Percentiles rank a stretch among this genome's conserved stretches.
Conservation (phyloP, 768 basidiomycete genomes). For the Cystofilobasidium bisporidii region DNA sequence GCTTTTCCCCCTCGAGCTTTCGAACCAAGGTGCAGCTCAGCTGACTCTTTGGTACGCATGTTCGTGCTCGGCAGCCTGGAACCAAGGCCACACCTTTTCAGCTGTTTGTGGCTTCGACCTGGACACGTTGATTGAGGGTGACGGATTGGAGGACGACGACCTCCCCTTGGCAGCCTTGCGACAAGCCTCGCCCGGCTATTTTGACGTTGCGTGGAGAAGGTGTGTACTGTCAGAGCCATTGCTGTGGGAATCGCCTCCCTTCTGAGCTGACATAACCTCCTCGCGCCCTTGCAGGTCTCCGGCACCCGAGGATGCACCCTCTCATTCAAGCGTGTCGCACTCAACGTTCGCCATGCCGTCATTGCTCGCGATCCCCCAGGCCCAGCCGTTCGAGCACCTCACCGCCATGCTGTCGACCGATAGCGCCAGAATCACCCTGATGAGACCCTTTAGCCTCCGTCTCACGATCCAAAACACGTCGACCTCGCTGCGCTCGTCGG, state of each 20-base stretch:
- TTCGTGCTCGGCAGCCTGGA: constrained; percentile 3
- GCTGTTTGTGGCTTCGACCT: constrained; percentile 18
- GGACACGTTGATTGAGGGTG: neutral
- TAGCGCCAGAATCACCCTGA: constrained; percentile 46
- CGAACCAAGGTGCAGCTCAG: neutral
- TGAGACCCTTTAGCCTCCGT: constrained; percentile 35
- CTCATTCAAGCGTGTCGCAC: neutral
- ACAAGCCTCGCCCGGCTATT: constrained; percentile 16
- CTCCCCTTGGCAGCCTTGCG: neutral
- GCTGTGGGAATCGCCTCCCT: too few relatives aligned
- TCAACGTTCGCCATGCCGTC: constrained; percentile 15
- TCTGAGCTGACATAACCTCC: too few relatives aligned
- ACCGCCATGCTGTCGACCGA: constrained; percentile 37
- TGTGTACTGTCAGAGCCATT: too few relatives aligned
- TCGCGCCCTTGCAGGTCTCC: too few relatives aligned
- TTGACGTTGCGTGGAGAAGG: constrained; percentile 21
- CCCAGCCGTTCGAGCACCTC: constrained; percentile 49
- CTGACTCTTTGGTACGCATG: too few relatives aligned
- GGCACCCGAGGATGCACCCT: too few relatives aligned
- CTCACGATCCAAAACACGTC: constrained; percentile 57
- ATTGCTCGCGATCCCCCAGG: neutral
- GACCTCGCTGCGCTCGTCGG: constrained; percentile 55
- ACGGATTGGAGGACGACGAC: constrained; percentile 15
- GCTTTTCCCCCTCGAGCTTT: neutral
- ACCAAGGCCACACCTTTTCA: constrained; percentile 5